Conservation (phyloP, 2,329 filamentous ascomycete species). For the Incumbomyces delicatus region DNA sequence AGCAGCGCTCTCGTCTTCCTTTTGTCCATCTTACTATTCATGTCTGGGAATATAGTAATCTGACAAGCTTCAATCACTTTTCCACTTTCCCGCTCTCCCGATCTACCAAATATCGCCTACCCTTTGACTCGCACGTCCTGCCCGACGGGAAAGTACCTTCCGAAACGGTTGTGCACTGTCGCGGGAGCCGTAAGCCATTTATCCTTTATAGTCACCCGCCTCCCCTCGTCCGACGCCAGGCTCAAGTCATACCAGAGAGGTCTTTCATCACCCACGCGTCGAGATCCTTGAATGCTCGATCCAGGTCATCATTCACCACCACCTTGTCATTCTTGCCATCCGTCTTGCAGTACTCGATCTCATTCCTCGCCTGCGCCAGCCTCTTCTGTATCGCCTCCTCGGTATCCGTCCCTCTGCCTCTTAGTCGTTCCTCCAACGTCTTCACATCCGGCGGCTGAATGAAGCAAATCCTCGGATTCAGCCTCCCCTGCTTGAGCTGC, state of each 20-base stretch:
- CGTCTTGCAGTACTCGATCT: slow-evolving; percentile 62
- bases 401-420: slow-evolving; percentile 67
- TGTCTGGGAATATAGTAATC: slow-evolving; percentile 7
- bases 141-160: too few relatives aligned
- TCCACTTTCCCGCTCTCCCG: neutral
- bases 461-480: slow-evolving; percentile 74
- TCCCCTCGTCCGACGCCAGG: neutral
- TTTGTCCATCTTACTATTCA: slow-evolving; percentile 1
- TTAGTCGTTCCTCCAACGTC: slow-evolving; percentile 62
- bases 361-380: slow-evolving; percentile 59
- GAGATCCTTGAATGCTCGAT: slow-evolving; percentile 46
- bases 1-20: slow-evolving; percentile 19
- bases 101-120: neutral
- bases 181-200: too few relatives aligned
- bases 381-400: slow-evolving; percentile 63
- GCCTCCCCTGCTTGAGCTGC: slow-evolving; percentile 69
- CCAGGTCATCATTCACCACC: slow-evolving; percentile 57
- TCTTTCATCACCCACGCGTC: slow-evolving; percentile 41
- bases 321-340: slow-evolving; percentile 57
- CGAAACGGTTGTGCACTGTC: too few relatives aligned
- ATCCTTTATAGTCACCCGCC: neutral
- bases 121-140: too few relatives aligned
- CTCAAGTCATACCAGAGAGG: slow-evolving; percentile 5
- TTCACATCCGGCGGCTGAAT: slow-evolving; percentile 69
- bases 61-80: neutral